Evolutionary conservation across 306 rosid species (phyloP), one percentile per base, ranked within the genome.

Genomic region (Canavalia ensiformis): DNA sequence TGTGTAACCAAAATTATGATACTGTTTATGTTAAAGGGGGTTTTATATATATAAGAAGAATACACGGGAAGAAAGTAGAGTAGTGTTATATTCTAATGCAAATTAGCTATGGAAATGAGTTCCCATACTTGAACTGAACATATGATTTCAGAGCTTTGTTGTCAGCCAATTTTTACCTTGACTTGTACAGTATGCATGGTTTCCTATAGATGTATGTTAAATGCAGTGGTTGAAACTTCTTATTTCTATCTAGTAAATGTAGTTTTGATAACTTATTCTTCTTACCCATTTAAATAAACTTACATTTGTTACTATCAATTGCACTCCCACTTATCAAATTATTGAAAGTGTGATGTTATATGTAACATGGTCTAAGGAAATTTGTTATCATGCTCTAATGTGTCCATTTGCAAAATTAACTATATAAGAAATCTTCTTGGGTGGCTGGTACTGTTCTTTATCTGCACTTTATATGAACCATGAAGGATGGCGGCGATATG

Each of bases 191-290:
- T 30, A 39, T 64, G 75, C 65, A 42, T 35, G n/a, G 64, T 72
- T 55, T 83, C 9, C 44, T 34, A 45, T 31, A 59, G 68, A 47
- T 83, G 58, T 46, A 64, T 28, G 64, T 64, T 55, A 8, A 29
- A 5, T 46, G 56, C 33, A 35, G n/a, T 82, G 12, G 33, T 47
- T 57, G 65, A 10, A 68, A 12, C 57, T 13, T 13, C 55, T 50
- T 49, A 49, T 75, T 34, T 10, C 50, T 30, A 7, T 41, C 60
- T 51, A n/a, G 25, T 49, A 12, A 1, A 80, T 30, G 7, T 74
- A 65, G 80, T 74, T 74, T 45, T 74, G 44, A 33, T 66, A 59
- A n/a, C 29, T 59, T 59, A 54, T 55, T 72, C 68, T 64, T 64
- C 51, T 62, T 73, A 30, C 11, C 52, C 75, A 34, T 34, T 56